Conservation (phyloP, 108 stramenopile genomes). For the Phaeodactylum tricornutum region DNA sequence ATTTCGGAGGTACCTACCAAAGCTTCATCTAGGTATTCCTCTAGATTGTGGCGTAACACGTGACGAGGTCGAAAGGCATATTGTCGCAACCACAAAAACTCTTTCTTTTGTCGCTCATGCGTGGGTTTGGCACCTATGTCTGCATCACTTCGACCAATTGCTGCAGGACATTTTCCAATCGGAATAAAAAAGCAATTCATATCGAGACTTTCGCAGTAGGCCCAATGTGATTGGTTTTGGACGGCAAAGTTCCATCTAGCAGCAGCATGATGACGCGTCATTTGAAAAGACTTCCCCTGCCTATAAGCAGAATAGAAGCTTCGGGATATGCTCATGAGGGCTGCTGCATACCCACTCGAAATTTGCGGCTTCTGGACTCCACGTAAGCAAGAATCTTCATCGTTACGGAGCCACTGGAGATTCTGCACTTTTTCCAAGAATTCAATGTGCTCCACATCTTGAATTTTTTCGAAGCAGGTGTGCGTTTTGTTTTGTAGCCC, state of each 20-base stretch:
- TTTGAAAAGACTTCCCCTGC: conserved; percentile 1
- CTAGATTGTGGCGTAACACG: conserved; percentile 7
- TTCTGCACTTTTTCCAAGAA: conserved; percentile 1
- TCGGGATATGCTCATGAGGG: conserved; percentile 1
- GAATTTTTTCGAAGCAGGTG: conserved; percentile 6
- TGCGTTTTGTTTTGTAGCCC: conserved; percentile 5
- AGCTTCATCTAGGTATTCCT: background rate
- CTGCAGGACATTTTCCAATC: background rate
- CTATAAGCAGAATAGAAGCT: conserved; percentile 4
- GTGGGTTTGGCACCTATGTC: background rate
- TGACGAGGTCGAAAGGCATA: conserved; percentile 14
- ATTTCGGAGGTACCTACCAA: background rate
- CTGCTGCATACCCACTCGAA: conserved; percentile 1
- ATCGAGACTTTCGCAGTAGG: conserved; percentile 2
- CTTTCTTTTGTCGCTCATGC: background rate
- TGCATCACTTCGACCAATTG: background rate
- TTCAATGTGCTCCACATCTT: background rate
- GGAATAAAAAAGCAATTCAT: conserved; percentile 7
- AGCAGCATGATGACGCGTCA: background rate
- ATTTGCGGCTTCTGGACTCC: conserved; percentile 1
- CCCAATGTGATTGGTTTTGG: conserved; percentile 3
- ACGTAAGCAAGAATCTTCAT: no score
- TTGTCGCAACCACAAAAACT: conserved; percentile 7
- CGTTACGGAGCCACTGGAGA: background rate
- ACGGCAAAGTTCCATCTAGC: conserved; percentile 2